A percentile compares a stretch with the other conserved stretches of the same genome.
phyloP scores from a whole-genome alignment of 768 basidiomycete species.

The Sarcodon sp. region DNA sequence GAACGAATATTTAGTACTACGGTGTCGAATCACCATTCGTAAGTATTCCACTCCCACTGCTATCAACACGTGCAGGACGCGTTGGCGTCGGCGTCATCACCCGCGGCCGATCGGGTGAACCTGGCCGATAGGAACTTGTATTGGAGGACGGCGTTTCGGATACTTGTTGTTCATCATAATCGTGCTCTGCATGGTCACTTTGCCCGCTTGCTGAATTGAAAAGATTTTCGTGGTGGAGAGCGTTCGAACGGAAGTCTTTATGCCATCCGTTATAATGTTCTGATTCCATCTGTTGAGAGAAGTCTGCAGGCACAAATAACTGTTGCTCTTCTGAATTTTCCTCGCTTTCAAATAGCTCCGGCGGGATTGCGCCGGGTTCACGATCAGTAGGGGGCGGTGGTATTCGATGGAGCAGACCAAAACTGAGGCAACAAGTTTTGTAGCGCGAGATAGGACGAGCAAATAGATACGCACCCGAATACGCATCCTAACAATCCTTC shows the following conservation, averaged over 20 bases:
- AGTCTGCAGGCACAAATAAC: conserved; percentile 67
- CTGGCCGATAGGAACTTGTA: too few species aligned
- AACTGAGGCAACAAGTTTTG: conserved; percentile 29
- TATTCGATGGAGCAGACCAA: conserved; percentile 87
- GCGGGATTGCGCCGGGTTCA: conserved; percentile 40
- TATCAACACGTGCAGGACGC: not conserved
- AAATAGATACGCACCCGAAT: conserved; percentile 57
- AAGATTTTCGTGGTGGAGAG: conserved; percentile 1
- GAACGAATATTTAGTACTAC: not conserved
- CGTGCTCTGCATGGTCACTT: conserved; percentile 3
- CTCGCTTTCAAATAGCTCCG: conserved; percentile 33
- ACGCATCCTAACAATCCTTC: conserved; percentile 92
- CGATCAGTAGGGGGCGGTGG: conserved; percentile 61
- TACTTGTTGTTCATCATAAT: conserved; percentile 1
- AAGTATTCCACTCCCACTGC: not conserved
- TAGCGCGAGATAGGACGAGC: not conserved
- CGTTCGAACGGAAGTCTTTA: conserved; percentile 3
- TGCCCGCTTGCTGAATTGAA: conserved; percentile 3
- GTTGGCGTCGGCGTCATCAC: conserved; percentile 16
- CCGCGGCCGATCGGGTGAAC: not conserved
- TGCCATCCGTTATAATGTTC: conserved; percentile 1
- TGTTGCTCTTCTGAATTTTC: conserved; percentile 50
- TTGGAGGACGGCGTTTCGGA: too few species aligned
- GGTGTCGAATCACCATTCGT: not conserved
- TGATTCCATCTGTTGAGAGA: conserved; percentile 21